Percentiles rank a stretch among this genome's conserved stretches.
Evolutionary conservation across 208 protist species (phyloP).

Genomic region (Herpetomonas tarakana): DNA sequence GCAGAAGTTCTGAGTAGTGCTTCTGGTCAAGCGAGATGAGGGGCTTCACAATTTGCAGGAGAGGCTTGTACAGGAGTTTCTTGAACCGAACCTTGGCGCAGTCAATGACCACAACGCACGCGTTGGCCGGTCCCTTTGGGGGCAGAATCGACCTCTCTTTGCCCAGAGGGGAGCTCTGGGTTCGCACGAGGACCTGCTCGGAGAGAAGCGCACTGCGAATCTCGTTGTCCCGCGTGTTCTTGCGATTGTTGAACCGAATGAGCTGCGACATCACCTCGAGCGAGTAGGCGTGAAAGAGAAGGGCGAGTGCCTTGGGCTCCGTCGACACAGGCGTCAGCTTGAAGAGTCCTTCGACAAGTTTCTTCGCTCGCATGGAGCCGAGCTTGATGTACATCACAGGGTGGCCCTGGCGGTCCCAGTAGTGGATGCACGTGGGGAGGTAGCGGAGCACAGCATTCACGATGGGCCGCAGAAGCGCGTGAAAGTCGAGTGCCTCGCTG

Average conservation of each 20-base stretch:
- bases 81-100: constrained; percentile 28
- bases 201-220: constrained; percentile 16
- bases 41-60: constrained; percentile 29
- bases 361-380: constrained; percentile 21
- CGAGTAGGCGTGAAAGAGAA: constrained; percentile 54
- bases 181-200: not conserved
- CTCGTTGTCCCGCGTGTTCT: constrained; percentile 18
- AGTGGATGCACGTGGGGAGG: constrained; percentile 52
- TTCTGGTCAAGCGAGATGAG: constrained; percentile 32
- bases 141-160: constrained; percentile 5
- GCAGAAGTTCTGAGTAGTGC: constrained; percentile 58
- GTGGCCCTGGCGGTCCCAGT: constrained; percentile 62
- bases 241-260: constrained; percentile 36
- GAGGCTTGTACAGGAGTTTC: constrained; percentile 28
- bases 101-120: constrained; percentile 42
- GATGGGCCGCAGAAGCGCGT: constrained; percentile 57
- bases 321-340: constrained; percentile 41
- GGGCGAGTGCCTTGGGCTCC: constrained; percentile 31
- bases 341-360: constrained; percentile 37
- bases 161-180: not conserved
- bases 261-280: constrained; percentile 52
- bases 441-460: constrained; percentile 27
- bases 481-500: constrained; percentile 39
- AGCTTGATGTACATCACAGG: constrained; percentile 62
- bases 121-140: constrained; percentile 16